A percentile compares a stretch with the other conserved stretches of the same genome.
Conservation (phyloP, 2,329 filamentous ascomycete genomes). For the Huntiella bhutanensis region DNA sequence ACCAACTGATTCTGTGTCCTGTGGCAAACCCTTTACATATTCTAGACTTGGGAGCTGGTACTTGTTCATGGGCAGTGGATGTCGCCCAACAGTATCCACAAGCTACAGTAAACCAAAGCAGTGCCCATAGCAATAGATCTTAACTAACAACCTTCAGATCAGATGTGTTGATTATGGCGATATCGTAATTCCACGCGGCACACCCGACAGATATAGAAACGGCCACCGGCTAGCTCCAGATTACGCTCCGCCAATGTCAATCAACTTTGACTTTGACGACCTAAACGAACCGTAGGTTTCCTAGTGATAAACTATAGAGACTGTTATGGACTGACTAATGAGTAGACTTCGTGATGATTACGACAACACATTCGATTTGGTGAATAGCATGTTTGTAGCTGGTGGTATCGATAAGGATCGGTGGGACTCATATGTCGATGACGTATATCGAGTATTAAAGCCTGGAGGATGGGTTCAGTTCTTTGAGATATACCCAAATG, state of each 20-base stretch:
- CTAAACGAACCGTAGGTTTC: constrained; percentile 41
- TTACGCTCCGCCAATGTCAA: constrained; percentile 42
- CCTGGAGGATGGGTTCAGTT: constrained; percentile 75
- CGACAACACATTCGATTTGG: constrained; percentile 54
- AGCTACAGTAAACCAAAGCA: not conserved
- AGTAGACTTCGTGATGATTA: constrained; percentile 40
- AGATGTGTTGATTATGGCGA: no score
- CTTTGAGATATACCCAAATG: constrained; percentile 70
- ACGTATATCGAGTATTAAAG: constrained; percentile 53
- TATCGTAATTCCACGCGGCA: no score
- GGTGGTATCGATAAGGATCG: constrained; percentile 52
- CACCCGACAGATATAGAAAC: not conserved
- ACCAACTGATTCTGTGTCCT: not conserved
- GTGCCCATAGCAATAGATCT: not conserved
- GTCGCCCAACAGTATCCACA: not conserved
- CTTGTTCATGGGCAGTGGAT: constrained; percentile 6
- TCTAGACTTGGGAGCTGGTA: constrained; percentile 8
- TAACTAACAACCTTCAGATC: no score
- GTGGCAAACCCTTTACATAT: not conserved
- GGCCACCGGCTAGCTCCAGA: not conserved
- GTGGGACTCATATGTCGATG: constrained; percentile 59
- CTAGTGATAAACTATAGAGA: not conserved
- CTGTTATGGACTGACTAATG: not conserved
- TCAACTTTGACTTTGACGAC: constrained; percentile 55
- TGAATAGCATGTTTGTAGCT: constrained; percentile 57